Evolutionary conservation across 495 filamentous ascomycete genomes (phyloP).

Genomic region (Annulohypoxylon nitens): DNA sequence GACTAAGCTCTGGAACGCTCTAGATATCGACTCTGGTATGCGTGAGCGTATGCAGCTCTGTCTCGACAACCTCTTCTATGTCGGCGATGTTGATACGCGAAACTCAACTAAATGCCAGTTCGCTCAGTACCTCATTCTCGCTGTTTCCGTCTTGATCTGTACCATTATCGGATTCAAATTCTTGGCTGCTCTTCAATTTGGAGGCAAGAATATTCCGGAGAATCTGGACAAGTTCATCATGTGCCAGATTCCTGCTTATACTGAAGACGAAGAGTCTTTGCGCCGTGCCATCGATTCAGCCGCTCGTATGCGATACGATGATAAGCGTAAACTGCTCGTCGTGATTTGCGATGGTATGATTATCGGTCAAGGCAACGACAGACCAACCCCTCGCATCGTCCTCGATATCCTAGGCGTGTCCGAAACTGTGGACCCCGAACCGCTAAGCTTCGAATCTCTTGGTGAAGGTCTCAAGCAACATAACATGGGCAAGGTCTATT

Average conservation of each 20-base stretch:
- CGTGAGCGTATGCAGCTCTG: constrained; percentile 82
- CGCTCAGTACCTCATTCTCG: constrained; percentile 89
- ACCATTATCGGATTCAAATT: constrained; percentile 94
- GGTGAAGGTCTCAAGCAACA: constrained; percentile 97
- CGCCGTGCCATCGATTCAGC: constrained; percentile 97
- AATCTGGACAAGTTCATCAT: constrained; percentile 99
- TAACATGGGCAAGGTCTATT: constrained; percentile 99
- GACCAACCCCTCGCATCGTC: constrained; percentile 94
- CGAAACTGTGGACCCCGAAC: constrained; percentile 94
- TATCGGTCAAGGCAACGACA: constrained; percentile 97
- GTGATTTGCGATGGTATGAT: constrained; percentile 99
- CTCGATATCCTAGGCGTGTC: constrained; percentile 96
- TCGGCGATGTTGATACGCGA: constrained; percentile 91
- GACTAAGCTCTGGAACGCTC: constrained; percentile 81
- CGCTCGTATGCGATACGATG: constrained; percentile 95
- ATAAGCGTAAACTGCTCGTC: constrained; percentile 96
- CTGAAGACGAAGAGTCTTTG: constrained; percentile 97
- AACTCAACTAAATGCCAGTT: constrained; percentile 89
- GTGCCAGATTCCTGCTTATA: constrained; percentile 97
- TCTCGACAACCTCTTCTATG: constrained; percentile 94
- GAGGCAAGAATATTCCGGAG: constrained; percentile 89
- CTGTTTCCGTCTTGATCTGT: constrained; percentile 86
- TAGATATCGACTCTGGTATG: constrained; percentile 66
- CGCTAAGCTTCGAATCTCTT: constrained; percentile 95
- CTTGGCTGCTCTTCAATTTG: constrained; percentile 94